A percentile compares a stretch with the other conserved stretches of the same genome.
Conservation (phyloP, 345 rosid species). For the Aquilaria sinensis region DNA sequence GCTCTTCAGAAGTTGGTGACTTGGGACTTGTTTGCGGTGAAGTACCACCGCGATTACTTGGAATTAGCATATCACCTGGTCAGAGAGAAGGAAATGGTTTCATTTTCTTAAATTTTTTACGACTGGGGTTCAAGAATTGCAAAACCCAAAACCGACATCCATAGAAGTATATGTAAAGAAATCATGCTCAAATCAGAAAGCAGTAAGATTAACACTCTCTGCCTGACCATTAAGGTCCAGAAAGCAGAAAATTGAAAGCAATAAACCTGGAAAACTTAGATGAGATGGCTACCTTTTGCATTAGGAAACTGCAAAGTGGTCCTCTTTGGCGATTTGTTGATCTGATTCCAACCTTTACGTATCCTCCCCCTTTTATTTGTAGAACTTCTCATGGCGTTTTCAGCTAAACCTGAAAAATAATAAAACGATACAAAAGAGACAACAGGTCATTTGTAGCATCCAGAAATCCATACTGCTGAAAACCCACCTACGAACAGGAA, state of each 20-base stretch:
- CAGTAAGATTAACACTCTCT: background rate
- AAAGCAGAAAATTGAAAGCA: conserved; percentile 3
- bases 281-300: conserved; percentile 16
- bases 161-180: conserved; percentile 1
- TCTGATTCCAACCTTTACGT: conserved; percentile 11
- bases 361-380: conserved; percentile 19
- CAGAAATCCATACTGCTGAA: too few relatives aligned
- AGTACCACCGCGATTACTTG: conserved; percentile 8
- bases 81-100: conserved; percentile 18
- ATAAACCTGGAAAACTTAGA: background rate
- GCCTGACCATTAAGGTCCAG: background rate
- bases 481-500: too few relatives aligned
- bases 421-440: too few relatives aligned
- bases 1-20: conserved; percentile 16
- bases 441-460: too few relatives aligned
- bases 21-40: conserved; percentile 13
- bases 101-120: conserved; percentile 17
- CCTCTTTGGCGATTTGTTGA: conserved; percentile 21
- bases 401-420: too few relatives aligned
- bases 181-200: background rate
- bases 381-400: conserved; percentile 20
- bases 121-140: conserved; percentile 4
- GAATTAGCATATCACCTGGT: conserved; percentile 12
- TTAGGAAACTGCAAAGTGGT: conserved; percentile 1
- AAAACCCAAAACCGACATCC: background rate